Evolutionary conservation across 1,284 basidiomycete genomes (phyloP).

Genomic region (Melampsora larici-populina): DNA sequence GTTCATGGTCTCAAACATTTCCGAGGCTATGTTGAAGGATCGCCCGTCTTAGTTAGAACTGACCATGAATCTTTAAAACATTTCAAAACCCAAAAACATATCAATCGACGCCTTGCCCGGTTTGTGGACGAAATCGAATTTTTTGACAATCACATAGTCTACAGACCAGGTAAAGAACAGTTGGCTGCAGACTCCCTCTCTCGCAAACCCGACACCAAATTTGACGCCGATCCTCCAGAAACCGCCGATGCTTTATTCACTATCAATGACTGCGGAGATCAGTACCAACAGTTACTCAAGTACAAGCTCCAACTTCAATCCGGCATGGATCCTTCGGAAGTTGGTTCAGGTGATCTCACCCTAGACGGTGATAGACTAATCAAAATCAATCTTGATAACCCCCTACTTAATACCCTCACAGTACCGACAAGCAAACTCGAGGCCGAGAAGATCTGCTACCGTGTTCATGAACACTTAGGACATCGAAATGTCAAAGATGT

Average conservation of each 20-base stretch:
- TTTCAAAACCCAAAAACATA: constrained; percentile 16
- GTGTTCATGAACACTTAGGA: not conserved
- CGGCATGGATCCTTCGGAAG: not conserved
- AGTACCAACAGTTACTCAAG: not conserved
- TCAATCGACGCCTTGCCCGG: not conserved
- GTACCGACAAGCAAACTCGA: too few species aligned
- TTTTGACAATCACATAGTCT: too few species aligned
- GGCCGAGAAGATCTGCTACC: too few species aligned
- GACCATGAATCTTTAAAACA: constrained; percentile 15
- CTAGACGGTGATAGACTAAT: too few species aligned
- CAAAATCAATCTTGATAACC: too few species aligned
- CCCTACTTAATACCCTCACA: too few species aligned
- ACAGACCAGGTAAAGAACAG: too few species aligned
- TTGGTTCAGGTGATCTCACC: too few species aligned
- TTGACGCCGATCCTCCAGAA: not conserved
- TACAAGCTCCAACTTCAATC: not conserved
- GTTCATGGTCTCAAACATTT: constrained; percentile 21
- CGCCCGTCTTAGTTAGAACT: not conserved
- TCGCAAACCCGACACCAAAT: not conserved
- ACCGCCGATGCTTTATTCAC: not conserved
- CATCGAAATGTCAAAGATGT: not conserved
- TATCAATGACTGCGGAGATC: not conserved
- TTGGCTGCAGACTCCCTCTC: constrained; percentile 2
- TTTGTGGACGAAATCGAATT: too few species aligned
- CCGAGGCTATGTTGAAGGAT: constrained; percentile 3